phyloP scores from a whole-genome alignment of 2,329 filamentous ascomycete species.

The Pseudocercospora fuligena region DNA sequence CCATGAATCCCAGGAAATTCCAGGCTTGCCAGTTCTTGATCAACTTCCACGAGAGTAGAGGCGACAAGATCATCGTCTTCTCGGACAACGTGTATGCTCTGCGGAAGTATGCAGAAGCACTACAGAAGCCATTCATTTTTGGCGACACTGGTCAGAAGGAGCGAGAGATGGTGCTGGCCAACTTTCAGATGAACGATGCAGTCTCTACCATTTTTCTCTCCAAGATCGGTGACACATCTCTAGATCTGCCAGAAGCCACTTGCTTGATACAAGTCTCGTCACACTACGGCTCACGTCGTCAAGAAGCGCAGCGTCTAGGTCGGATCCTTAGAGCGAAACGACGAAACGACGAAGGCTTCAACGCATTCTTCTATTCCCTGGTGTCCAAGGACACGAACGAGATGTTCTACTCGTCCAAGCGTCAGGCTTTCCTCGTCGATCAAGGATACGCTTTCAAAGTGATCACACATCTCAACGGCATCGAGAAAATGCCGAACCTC shows the following conservation, averaged over 20 bases:
- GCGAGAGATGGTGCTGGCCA: constrained; percentile 83
- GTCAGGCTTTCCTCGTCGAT: constrained; percentile 95
- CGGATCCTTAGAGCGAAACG: constrained; percentile 94
- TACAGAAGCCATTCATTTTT: constrained; percentile 84
- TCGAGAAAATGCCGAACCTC: constrained; percentile 80
- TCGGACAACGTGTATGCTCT: constrained; percentile 96
- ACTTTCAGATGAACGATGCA: constrained; percentile 89
- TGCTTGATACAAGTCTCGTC: constrained; percentile 97
- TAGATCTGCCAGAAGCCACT: constrained; percentile 94
- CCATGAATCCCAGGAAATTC: constrained; percentile 98
- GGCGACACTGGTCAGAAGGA: constrained; percentile 86
- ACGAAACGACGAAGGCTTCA: constrained; percentile 96
- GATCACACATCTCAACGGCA: constrained; percentile 91
- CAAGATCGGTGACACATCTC: constrained; percentile 97
- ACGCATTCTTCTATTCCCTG: constrained; percentile 97
- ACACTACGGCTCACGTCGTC: constrained; percentile 93
- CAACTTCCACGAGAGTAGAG: constrained; percentile 91
- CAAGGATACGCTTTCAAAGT: constrained; percentile 99
- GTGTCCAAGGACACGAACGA: constrained; percentile 97
- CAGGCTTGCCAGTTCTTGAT: constrained; percentile 98
- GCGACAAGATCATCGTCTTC: constrained; percentile 98
- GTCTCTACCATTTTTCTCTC: constrained; percentile 95
- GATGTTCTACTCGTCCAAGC: constrained; percentile 96
- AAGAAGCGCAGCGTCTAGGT: constrained; percentile 91
- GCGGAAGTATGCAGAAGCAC: constrained; percentile 72